phyloP scores from a whole-genome alignment of 306 rosid species.

The Trifolium repens region DNA sequence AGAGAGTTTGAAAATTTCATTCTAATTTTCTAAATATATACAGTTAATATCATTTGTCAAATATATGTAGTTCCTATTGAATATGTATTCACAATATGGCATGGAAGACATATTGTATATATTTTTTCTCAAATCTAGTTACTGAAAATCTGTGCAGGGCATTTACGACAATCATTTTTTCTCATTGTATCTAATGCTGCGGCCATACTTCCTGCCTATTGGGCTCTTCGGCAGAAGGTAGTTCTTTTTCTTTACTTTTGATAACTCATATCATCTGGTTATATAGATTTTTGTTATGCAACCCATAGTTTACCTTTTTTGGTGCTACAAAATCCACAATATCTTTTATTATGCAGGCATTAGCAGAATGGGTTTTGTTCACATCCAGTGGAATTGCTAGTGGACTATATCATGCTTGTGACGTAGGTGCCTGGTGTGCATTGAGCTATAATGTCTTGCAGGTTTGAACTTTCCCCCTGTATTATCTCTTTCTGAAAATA shows the following conservation, averaged over 20 bases:
- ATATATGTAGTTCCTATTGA: too few relatives aligned
- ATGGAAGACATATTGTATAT: not conserved
- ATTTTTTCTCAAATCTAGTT: not conserved
- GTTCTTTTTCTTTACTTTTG: slow-evolving; percentile 26
- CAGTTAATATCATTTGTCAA: not conserved
- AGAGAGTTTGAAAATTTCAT: not conserved
- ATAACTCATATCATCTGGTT: slow-evolving; percentile 11
- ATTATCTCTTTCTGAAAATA: slow-evolving; percentile 14
- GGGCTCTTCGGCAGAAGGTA: slow-evolving; percentile 93
- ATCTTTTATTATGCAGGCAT: slow-evolving; percentile 71
- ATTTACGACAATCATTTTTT: slow-evolving; percentile 73
- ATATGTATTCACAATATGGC: not conserved
- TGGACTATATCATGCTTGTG: slow-evolving; percentile 93
- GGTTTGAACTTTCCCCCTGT: slow-evolving; percentile 49
- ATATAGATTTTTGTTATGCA: not conserved
- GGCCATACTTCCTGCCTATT: slow-evolving; percentile 87
- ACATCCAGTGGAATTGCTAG: slow-evolving; percentile 92
- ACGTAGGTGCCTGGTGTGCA: slow-evolving; percentile 95
- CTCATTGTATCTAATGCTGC: slow-evolving; percentile 89
- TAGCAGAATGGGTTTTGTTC: slow-evolving; percentile 84
- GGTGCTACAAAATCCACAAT: slow-evolving; percentile 3
- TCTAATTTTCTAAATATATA: too few relatives aligned
- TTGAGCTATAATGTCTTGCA: slow-evolving; percentile 70
- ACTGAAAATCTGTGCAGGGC: slow-evolving; percentile 61
- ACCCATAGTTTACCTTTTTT: slow-evolving; percentile 1